Conservation (phyloP, 2,329 filamentous ascomycete genomes). For the Pseudogymnoascus sp. region DNA sequence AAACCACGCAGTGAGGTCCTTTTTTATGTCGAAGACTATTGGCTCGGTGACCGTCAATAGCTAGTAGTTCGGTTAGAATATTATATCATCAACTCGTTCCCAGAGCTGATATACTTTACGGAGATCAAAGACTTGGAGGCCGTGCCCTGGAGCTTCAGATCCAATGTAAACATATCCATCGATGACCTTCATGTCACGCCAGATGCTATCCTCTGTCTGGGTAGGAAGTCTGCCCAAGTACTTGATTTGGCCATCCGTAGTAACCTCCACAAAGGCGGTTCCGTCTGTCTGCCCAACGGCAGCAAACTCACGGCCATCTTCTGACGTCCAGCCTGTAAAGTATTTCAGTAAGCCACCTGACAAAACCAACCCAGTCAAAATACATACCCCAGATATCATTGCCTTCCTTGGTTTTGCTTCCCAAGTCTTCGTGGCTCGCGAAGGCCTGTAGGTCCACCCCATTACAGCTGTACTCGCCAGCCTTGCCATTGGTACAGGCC, state of each 20-base stretch:
- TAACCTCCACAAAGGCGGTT: constrained; percentile 43
- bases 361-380: background rate
- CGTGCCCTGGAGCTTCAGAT: constrained; percentile 38
- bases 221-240: constrained; percentile 33
- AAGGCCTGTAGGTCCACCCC: constrained; percentile 49
- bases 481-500: background rate
- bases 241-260: constrained; percentile 35
- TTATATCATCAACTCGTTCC: no score
- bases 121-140: constrained; percentile 50
- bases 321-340: constrained; percentile 38
- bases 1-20: constrained; percentile 33
- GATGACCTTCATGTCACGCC: constrained; percentile 34
- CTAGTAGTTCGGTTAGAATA: background rate
- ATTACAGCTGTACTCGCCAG: constrained; percentile 4
- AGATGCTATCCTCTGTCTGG: constrained; percentile 15
- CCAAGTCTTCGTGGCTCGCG: constrained; percentile 45
- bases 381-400: background rate
- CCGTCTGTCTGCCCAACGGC: constrained; percentile 43
- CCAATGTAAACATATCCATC: constrained; percentile 33
- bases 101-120: constrained; percentile 33
- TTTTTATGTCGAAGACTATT: constrained; percentile 30
- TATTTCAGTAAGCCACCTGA: constrained; percentile 25
- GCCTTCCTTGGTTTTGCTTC: constrained; percentile 35
- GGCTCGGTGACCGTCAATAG: constrained; percentile 21
- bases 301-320: constrained; percentile 42